phyloP scores from a whole-genome alignment of 495 filamentous ascomycete genomes.

The Penicillium antarcticum region DNA sequence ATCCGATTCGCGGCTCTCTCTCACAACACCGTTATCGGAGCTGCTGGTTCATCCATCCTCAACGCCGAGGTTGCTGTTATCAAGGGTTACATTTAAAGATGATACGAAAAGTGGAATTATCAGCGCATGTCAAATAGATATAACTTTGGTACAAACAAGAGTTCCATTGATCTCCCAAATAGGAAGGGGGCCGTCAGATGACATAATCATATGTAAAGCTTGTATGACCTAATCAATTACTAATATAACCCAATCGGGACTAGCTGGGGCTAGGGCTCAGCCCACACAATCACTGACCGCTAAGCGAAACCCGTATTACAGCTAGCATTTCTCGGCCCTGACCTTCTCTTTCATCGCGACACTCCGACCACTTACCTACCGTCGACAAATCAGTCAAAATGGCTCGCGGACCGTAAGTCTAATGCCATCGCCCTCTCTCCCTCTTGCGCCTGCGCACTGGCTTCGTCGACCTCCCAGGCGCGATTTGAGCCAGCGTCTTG shows the following conservation, averaged over 20 bases:
- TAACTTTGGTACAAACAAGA: conserved; percentile 8
- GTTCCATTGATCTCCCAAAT: not conserved
- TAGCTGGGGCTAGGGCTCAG: conserved; percentile 34
- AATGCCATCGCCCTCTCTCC: conserved; percentile 1
- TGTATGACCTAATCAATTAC: conserved; percentile 2
- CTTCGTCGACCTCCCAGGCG: not conserved
- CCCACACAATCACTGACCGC: conserved; percentile 25
- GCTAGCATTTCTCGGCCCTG: not conserved
- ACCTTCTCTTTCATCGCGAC: conserved; percentile 27
- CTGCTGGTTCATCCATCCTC: conserved; percentile 88
- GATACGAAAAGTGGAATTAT: conserved; percentile 22
- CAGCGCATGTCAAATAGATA: conserved; percentile 26
- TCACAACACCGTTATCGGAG: conserved; percentile 92
- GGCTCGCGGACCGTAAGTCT: conserved; percentile 66
- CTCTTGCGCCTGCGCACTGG: not conserved
- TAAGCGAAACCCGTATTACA: conserved; percentile 40
- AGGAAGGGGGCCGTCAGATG: conserved; percentile 1
- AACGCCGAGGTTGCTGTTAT: conserved; percentile 92
- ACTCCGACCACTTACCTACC: conserved; percentile 42
- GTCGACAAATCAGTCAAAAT: conserved; percentile 54
- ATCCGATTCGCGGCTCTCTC: conserved; percentile 78
- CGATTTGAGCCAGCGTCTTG: not conserved
- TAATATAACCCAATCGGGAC: conserved; percentile 12
- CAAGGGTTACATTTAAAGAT: conserved; percentile 71
- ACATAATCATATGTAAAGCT: conserved; percentile 2